Conservation (phyloP, 345 rosid species). For the Eucalyptus tenuipes region DNA sequence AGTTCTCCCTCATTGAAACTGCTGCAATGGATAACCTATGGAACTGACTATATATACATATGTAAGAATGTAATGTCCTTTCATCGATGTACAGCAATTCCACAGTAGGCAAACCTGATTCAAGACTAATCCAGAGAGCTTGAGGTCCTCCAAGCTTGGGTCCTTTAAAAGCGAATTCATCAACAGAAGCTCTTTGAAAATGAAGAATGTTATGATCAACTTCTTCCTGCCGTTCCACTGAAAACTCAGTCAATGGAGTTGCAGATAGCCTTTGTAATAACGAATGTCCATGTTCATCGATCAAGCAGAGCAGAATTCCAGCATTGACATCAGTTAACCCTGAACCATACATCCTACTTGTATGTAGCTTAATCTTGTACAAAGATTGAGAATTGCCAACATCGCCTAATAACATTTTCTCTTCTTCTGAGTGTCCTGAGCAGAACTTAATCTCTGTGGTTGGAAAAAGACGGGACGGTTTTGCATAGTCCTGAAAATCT, state of each 20-base stretch:
- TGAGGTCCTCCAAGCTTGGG: conserved; percentile 33
- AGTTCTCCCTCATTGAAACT: not conserved
- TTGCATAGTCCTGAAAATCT: conserved; percentile 77
- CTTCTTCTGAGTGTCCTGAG: conserved; percentile 7
- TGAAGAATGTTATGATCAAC: conserved; percentile 16
- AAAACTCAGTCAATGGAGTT: conserved; percentile 9
- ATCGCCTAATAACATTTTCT: not conserved
- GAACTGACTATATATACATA: not conserved
- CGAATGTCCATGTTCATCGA: conserved; percentile 57
- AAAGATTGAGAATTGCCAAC: conserved; percentile 21
- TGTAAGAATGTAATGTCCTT: not conserved
- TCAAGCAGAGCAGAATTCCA: conserved; percentile 53
- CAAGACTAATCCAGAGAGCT: conserved; percentile 76
- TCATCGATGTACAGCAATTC: not conserved
- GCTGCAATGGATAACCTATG: not conserved
- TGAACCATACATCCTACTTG: conserved; percentile 63
- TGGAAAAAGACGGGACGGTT: conserved; percentile 48
- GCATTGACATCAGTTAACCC: conserved; percentile 49
- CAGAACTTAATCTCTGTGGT: conserved; percentile 38
- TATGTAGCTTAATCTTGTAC: conserved; percentile 50
- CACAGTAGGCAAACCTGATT: conserved; percentile 48
- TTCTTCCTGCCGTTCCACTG: conserved; percentile 5
- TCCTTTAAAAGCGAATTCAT: conserved; percentile 62
- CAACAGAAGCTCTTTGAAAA: conserved; percentile 71
- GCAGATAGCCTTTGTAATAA: conserved; percentile 58